Percentiles rank a stretch among this genome's conserved stretches.
Conservation (phyloP, 73 alveolate species). For the Durusdinium trenchii region DNA sequence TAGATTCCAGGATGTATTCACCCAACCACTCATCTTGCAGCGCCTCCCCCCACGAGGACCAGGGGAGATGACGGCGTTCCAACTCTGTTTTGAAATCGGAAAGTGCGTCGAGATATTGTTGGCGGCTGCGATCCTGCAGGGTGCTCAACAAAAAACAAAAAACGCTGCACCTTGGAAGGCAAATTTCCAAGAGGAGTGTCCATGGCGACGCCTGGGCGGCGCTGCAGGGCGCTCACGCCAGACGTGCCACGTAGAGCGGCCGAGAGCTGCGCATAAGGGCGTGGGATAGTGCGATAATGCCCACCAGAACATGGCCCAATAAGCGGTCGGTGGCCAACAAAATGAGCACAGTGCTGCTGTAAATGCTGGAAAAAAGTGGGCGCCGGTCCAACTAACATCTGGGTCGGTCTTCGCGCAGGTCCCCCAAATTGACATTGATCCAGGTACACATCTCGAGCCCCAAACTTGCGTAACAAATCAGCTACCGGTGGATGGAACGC, state of each 20-base stretch:
- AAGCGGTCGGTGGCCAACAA: background rate
- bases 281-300: background rate
- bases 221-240: background rate
- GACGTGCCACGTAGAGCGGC: background rate
- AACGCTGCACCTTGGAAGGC: conserved; percentile 35
- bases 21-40: conserved; percentile 5
- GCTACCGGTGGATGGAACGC: background rate
- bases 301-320: background rate
- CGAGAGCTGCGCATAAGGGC: background rate
- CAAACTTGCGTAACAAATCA: background rate
- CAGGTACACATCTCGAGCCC: background rate
- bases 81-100: conserved; percentile 1
- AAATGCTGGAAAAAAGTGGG: background rate
- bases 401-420: background rate
- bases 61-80: background rate
- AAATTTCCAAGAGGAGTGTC: background rate
- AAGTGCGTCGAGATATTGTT: background rate
- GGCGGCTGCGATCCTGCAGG: background rate
- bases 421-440: conserved; percentile 45
- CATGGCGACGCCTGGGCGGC: background rate
- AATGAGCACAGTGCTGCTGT: background rate
- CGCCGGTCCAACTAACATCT: background rate
- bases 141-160: conserved; percentile 10
- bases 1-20: background rate
- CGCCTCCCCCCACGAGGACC: background rate